Conservation (phyloP, 2,329 filamentous ascomycete species). For the Plenodomus tracheiphilus region DNA sequence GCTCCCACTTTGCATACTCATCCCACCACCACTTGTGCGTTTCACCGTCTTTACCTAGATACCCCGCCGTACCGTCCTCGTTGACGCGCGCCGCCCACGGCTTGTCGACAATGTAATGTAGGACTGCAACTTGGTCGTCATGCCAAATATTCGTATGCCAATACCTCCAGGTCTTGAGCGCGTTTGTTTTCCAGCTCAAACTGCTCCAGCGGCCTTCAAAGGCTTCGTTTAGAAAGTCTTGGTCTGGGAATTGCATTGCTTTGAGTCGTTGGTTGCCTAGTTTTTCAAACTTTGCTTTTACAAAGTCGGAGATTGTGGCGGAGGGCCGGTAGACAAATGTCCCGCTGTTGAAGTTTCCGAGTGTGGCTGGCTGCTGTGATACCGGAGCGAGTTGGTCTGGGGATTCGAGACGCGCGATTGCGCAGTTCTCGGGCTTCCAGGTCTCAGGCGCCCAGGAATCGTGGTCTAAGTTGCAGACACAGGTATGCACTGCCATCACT, state of each 20-base stretch:
- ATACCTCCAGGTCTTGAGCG: constrained; percentile 58
- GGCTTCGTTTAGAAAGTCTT: constrained; percentile 57
- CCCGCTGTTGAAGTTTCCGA: constrained; percentile 56
- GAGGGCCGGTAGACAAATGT: constrained; percentile 56
- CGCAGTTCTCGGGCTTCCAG: constrained; percentile 55
- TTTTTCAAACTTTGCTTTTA: constrained; percentile 48
- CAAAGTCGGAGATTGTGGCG: constrained; percentile 42
- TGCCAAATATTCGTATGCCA: constrained; percentile 57
- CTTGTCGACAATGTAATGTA: constrained; percentile 62
- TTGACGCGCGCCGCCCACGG: constrained; percentile 54
- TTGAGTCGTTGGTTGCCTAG: constrained; percentile 41
- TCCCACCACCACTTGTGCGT: constrained; percentile 60
- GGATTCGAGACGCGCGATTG: constrained; percentile 48
- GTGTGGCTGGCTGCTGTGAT: constrained; percentile 40
- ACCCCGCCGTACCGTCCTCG: constrained; percentile 50
- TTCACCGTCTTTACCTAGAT: constrained; percentile 55
- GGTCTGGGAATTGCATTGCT: constrained; percentile 56
- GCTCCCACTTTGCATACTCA: constrained; percentile 49
- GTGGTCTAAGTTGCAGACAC: constrained; percentile 57
- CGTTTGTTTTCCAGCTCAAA: constrained; percentile 57
- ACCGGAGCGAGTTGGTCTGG: constrained; percentile 39
- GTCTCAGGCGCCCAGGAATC: constrained; percentile 55
- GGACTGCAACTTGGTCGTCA: constrained; percentile 51
- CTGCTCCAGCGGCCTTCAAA: constrained; percentile 51
- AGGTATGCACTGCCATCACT: constrained; percentile 56